Conservation (phyloP, 176 grass and related monocot genomes). For the Elymus sibiricus region DNA sequence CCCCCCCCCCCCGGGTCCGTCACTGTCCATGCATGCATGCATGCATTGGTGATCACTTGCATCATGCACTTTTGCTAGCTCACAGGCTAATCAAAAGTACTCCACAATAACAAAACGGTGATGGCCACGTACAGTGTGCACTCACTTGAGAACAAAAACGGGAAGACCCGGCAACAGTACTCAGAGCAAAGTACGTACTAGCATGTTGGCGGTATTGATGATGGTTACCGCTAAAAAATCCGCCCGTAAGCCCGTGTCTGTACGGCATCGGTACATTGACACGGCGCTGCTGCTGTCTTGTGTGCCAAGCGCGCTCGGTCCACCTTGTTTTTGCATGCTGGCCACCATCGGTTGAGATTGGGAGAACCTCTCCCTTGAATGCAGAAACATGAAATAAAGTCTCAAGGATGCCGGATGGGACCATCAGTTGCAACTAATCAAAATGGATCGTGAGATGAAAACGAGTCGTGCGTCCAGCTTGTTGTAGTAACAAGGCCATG, state of each 20-base stretch:
- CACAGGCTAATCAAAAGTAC: background rate
- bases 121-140: background rate
- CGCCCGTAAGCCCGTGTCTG: background rate
- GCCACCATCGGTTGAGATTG: no score
- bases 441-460: background rate
- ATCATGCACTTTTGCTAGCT: constrained; percentile 3
- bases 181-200: background rate
- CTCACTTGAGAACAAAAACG: background rate
- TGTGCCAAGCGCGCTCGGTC: background rate
- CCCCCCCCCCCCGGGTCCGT: no score
- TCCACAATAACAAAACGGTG: background rate
- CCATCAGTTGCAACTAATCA: background rate
- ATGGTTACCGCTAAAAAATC: background rate
- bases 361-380: background rate
- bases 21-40: no score
- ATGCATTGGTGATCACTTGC: background rate
- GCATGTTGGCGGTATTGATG: background rate
- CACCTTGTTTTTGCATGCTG: background rate
- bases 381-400: background rate
- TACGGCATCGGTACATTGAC: background rate
- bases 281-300: background rate
- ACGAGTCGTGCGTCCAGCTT: background rate
- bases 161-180: background rate
- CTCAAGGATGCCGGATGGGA: background rate
- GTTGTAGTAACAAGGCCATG: background rate